Evolutionary conservation across 1,139 yeast genomes (phyloP).

Genomic region (Protomyces macrosporus): DNA sequence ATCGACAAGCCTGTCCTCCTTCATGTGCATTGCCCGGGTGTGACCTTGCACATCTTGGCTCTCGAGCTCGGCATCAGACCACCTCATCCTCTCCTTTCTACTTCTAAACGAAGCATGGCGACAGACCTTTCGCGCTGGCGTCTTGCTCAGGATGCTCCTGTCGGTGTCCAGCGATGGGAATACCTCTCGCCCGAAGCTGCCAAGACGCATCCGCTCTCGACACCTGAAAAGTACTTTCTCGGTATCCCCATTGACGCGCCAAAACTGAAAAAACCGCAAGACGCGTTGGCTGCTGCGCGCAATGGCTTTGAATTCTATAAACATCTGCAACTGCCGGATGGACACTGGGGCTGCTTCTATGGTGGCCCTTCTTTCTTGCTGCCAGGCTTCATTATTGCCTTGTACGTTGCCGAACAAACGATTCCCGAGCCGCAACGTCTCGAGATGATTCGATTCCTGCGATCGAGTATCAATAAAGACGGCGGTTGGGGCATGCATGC

Average conservation of each 20-base stretch:
- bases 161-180: constrained; percentile 24
- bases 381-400: constrained; percentile 75
- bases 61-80: no score
- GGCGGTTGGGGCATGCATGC: constrained; percentile 99
- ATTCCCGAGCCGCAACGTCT: constrained; percentile 61
- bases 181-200: not conserved
- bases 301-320: constrained; percentile 71
- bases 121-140: constrained; percentile 21
- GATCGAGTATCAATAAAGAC: constrained; percentile 90
- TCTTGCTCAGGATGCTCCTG: not conserved
- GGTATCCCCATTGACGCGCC: not conserved
- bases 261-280: constrained; percentile 30
- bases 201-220: constrained; percentile 4
- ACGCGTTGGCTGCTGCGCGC: constrained; percentile 60
- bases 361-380: constrained; percentile 98
- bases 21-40: no score
- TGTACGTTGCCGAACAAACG: constrained; percentile 61
- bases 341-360: constrained; percentile 85
- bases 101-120: not conserved
- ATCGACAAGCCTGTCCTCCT: not conserved
- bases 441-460: constrained; percentile 52
- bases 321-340: constrained; percentile 61
- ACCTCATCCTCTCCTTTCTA: not conserved
- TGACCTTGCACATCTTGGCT: no score
- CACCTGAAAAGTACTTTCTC: constrained; percentile 16